Evolutionary conservation across 192 early-diverging fungal genomes (phyloP).

Genomic region (Rhizophagus sp.): DNA sequence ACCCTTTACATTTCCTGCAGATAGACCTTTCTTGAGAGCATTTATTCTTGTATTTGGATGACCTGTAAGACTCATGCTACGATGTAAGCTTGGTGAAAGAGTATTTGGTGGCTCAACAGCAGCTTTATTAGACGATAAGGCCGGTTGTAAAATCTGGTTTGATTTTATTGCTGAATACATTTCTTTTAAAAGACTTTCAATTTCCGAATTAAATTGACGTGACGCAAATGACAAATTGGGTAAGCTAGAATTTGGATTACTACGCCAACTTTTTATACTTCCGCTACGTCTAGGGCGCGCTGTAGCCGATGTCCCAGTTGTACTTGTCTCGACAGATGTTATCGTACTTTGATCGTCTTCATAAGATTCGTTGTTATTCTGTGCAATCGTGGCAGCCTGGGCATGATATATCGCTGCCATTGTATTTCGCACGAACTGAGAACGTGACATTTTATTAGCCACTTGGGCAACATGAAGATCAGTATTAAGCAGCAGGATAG

Average conservation of each 20-base stretch:
- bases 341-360: constrained; percentile 28
- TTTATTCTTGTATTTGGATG: constrained; percentile 24
- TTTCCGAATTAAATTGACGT: constrained; percentile 52
- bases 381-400: constrained; percentile 15
- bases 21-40: constrained; percentile 14
- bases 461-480: constrained; percentile 89
- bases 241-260: constrained; percentile 32
- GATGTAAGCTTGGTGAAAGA: constrained; percentile 22
- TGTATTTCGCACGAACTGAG: constrained; percentile 73
- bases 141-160: constrained; percentile 56
- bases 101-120: constrained; percentile 8
- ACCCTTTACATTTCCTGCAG: constrained; percentile 1
- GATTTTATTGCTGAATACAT: constrained; percentile 62
- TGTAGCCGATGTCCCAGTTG: constrained; percentile 6
- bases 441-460: constrained; percentile 69
- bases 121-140: constrained; percentile 21
- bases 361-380: constrained; percentile 25
- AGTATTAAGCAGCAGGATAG: constrained; percentile 87
- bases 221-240: constrained; percentile 37
- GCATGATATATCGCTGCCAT: constrained; percentile 46
- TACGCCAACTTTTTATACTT: constrained; percentile 47
- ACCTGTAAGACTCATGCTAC: constrained; percentile 27
- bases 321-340: constrained; percentile 20
- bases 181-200: constrained; percentile 60
- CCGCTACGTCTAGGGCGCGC: constrained; percentile 26